These are phyloP conservation scores for Wickerhamiella sergipiensis DNA, from an alignment of 805 yeast genomes.

Conservation along the genomic window DNA sequence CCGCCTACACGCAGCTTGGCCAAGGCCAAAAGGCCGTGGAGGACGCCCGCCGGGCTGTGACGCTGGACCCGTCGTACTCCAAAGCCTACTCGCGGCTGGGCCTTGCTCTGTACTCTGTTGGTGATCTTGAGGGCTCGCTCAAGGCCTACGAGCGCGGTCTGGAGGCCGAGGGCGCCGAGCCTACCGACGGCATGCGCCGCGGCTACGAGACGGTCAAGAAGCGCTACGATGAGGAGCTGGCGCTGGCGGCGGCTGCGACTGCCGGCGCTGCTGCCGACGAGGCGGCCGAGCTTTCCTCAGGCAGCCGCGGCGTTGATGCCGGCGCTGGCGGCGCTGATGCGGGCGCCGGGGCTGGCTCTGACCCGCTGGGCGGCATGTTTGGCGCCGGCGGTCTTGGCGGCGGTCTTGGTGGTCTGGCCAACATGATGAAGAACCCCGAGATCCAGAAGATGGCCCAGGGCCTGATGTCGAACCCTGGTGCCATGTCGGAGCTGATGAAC, in stretches of 20 bases:
- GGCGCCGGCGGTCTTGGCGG: constrained; percentile 64
- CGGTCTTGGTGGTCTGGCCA: constrained; percentile 41
- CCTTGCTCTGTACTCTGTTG: constrained; percentile 83
- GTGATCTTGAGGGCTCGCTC: constrained; percentile 80
- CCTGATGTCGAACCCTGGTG: constrained; percentile 75
- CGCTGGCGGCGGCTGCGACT: constrained; percentile 21
- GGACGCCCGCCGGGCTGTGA: constrained; percentile 76
- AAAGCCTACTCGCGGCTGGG: constrained; percentile 95
- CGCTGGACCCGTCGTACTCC: constrained; percentile 64
- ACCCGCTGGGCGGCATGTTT: constrained; percentile 9
- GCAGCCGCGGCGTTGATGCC: background rate
- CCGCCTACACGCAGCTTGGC: constrained; percentile 73
- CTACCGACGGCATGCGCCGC: constrained; percentile 78
- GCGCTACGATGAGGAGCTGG: constrained; percentile 54
- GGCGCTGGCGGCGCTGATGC: constrained; percentile 2
- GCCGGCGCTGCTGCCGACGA: constrained; percentile 14
- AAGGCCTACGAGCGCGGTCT: constrained; percentile 83
- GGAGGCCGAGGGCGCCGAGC: constrained; percentile 59
- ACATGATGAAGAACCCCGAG: constrained; percentile 81
- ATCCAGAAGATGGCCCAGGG: constrained; percentile 78
- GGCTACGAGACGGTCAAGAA: constrained; percentile 90
- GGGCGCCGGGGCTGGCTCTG: constrained; percentile 3
- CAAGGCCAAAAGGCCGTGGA: constrained; percentile 63
- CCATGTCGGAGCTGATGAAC: constrained; percentile 57
- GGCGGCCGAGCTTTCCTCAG: background rate